Evolutionary conservation across 345 rosid genomes (phyloP).

Genomic region (Ricinus communis): DNA sequence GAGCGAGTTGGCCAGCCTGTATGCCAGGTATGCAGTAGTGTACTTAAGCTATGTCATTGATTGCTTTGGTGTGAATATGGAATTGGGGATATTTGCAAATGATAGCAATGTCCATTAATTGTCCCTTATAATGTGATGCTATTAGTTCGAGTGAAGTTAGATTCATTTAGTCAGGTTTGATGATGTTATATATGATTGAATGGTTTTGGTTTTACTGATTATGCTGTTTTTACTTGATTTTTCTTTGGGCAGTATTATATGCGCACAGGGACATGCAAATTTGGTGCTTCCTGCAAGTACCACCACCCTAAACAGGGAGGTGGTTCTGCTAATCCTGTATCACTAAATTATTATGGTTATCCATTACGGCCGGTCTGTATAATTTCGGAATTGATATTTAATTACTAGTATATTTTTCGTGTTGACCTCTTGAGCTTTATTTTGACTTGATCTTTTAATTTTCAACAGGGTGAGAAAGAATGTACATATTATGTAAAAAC

Average conservation of each 20-base stretch:
- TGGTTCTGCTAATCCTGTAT: slow-evolving; percentile 50
- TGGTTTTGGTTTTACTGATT: slow-evolving; percentile 12
- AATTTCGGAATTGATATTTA: not conserved
- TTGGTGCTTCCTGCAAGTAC: slow-evolving; percentile 91
- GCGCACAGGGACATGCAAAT: slow-evolving; percentile 89
- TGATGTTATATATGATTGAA: not conserved
- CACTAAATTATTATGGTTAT: slow-evolving; percentile 66
- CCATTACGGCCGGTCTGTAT: slow-evolving; percentile 86
- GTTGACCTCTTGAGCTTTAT: not conserved
- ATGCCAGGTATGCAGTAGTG: slow-evolving; percentile 71
- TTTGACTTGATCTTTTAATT: slow-evolving; percentile 4
- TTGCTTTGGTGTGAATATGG: not conserved
- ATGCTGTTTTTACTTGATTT: slow-evolving; percentile 13
- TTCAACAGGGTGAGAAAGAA: slow-evolving; percentile 80
- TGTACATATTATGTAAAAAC: slow-evolving; percentile 88
- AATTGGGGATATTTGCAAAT: not conserved
- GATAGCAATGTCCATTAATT: slow-evolving; percentile 24
- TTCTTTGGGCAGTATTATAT: slow-evolving; percentile 69
- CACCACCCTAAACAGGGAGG: slow-evolving; percentile 83
- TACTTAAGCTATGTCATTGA: not conserved
- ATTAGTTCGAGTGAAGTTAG: slow-evolving; percentile 1
- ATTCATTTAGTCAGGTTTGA: slow-evolving; percentile 6
- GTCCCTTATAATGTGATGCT: not conserved
- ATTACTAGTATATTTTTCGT: not conserved
- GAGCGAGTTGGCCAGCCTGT: slow-evolving; percentile 75